Evolutionary conservation across 495 filamentous ascomycete species (phyloP).

Genomic region (Aspergillus cristatus): DNA sequence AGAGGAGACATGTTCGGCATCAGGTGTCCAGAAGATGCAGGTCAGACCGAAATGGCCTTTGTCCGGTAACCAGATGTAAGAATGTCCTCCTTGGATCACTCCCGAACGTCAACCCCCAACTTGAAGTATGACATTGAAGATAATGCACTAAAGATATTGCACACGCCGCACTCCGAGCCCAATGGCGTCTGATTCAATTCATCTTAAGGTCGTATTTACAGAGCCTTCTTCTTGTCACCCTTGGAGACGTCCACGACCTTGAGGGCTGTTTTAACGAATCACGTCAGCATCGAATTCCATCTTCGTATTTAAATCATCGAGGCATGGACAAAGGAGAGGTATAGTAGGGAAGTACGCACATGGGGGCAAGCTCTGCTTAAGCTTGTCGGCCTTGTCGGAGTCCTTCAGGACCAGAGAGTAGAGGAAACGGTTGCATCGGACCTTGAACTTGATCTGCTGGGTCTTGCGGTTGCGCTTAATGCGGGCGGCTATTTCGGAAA

Average conservation of each 20-base stretch:
- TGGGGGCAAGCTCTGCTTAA: constrained; percentile 96
- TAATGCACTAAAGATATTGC: constrained; percentile 24
- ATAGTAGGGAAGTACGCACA: constrained; percentile 62
- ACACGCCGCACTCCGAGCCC: constrained; percentile 21
- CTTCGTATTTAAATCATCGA: neutral
- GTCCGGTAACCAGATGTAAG: constrained; percentile 23
- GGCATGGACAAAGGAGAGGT: neutral
- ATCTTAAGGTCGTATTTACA: constrained; percentile 23
- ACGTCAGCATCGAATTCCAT: constrained; percentile 17
- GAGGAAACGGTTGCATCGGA: constrained; percentile 87
- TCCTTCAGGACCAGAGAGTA: constrained; percentile 98
- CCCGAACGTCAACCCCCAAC: constrained; percentile 31
- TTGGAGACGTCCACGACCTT: constrained; percentile 69
- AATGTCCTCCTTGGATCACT: constrained; percentile 13
- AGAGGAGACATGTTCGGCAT: constrained; percentile 16
- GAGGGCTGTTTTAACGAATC: constrained; percentile 42
- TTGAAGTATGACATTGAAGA: no score
- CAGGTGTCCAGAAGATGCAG: constrained; percentile 29
- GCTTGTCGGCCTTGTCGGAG: constrained; percentile 98
- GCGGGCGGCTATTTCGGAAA: constrained; percentile 72
- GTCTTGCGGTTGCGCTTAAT: constrained; percentile 91
- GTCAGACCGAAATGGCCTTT: constrained; percentile 11
- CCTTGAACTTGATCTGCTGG: constrained; percentile 99
- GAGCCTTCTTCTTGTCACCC: constrained; percentile 59
- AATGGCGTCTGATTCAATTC: constrained; percentile 19